Evolutionary conservation across 2,329 filamentous ascomycete species (phyloP).

Genomic region (Penicillium sp.): DNA sequence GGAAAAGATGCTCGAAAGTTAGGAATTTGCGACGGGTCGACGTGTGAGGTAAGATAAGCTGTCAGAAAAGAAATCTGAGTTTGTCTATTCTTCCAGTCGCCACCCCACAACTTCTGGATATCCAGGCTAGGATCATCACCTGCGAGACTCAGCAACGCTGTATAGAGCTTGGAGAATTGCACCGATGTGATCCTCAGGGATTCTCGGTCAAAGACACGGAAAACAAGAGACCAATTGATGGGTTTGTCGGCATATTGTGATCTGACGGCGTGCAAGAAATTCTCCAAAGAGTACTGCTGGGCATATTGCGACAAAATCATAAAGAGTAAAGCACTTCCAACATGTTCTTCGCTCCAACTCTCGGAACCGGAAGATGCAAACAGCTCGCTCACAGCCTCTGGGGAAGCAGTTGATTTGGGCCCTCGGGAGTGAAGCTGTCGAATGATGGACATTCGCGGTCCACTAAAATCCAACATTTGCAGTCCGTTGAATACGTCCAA

Average conservation of each 20-base stretch:
- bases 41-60: slow-evolving; percentile 72
- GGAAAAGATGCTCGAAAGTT: slow-evolving; percentile 75
- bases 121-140: slow-evolving; percentile 63
- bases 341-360: slow-evolving; percentile 73
- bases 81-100: slow-evolving; percentile 77
- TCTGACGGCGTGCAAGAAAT: slow-evolving; percentile 57
- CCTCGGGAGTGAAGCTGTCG: slow-evolving; percentile 70
- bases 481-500: slow-evolving; percentile 40
- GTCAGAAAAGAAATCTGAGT: slow-evolving; percentile 92
- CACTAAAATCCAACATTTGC: slow-evolving; percentile 44
- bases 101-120: slow-evolving; percentile 86
- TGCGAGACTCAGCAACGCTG: slow-evolving; percentile 71
- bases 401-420: slow-evolving; percentile 67
- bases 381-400: slow-evolving; percentile 64
- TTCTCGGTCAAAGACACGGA: slow-evolving; percentile 76
- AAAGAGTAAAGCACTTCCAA: slow-evolving; percentile 74
- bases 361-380: slow-evolving; percentile 55
- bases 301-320: slow-evolving; percentile 60
- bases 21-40: slow-evolving; percentile 82
- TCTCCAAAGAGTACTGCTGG: slow-evolving; percentile 64
- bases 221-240: slow-evolving; percentile 65
- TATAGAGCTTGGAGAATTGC: slow-evolving; percentile 79
- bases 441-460: slow-evolving; percentile 47
- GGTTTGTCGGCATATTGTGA: slow-evolving; percentile 53
- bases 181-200: slow-evolving; percentile 69